phyloP scores from a whole-genome alignment of 768 basidiomycete genomes.

The Psilocybe tampanensis region DNA sequence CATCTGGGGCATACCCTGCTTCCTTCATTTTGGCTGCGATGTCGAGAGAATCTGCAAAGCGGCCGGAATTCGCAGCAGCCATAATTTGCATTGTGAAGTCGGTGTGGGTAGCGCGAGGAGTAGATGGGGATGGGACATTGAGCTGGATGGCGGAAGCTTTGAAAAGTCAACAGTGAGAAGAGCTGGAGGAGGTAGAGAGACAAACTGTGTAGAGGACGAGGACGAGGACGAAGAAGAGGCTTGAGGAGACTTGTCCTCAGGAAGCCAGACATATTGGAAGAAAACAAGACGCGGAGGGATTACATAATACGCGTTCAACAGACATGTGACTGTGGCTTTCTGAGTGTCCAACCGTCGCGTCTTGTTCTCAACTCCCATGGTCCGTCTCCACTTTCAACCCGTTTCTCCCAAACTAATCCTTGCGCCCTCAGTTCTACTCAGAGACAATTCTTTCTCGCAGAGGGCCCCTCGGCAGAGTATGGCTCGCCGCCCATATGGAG shows the following conservation, averaged over 20 bases:
- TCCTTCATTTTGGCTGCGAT: constrained; percentile 61
- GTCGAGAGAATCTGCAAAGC: constrained; percentile 42
- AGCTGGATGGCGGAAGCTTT: constrained; percentile 3
- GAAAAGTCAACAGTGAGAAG: background rate
- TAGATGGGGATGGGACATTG: constrained; percentile 5
- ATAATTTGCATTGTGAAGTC: constrained; percentile 37
- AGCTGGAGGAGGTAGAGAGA: background rate
- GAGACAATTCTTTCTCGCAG: constrained; percentile 93
- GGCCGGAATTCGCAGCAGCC: constrained; percentile 35
- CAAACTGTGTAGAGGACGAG: constrained; percentile 5
- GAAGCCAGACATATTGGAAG: background rate
- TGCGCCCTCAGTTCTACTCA: constrained; percentile 74
- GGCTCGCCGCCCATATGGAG: constrained; percentile 99
- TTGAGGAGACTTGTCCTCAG: background rate
- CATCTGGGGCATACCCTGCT: constrained; percentile 51
- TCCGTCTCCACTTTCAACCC: constrained; percentile 2
- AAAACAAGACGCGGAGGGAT: constrained; percentile 8
- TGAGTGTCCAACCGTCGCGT: constrained; percentile 24
- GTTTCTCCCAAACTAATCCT: background rate
- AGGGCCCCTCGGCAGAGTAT: constrained; percentile 94
- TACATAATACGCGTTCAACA: constrained; percentile 28
- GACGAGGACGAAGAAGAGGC: background rate
- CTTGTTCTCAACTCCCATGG: constrained; percentile 26
- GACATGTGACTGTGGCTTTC: constrained; percentile 8
- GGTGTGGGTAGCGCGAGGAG: constrained; percentile 7